Base-by-base conservation (phyloP, 1,284 basidiomycete species). In the Anthracocystis setariae region DNA sequence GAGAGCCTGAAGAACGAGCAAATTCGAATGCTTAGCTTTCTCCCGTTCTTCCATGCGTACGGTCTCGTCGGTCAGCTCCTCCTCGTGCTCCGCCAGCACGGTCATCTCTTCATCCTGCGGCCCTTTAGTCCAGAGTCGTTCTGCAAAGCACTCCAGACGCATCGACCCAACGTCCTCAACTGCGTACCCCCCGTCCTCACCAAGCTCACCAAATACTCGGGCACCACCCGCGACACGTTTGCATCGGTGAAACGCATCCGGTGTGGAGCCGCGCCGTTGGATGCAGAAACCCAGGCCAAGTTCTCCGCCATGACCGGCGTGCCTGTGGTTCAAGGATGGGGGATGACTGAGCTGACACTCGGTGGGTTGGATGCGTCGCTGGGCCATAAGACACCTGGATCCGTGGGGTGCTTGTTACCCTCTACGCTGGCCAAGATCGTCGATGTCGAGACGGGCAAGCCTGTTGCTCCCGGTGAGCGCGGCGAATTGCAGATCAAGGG, bases 331-430 rank as follows among this genome's bases (percentile, higher is more conserved):
- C 70, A 73, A 29, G 74, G 71, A 2, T 76, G 62, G 55, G 74
- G 74, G 2, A 76, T 76, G 74, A 74, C 66, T 17, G 74, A 76
- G 56, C 66, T 70, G 12, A 76, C 74, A 0, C 38, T 76, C 21
- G 74, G 48, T 15, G 65, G 62, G 0, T 24, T 76, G 4, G 74
- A 70, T 21, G 38, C 65, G 12, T 57, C 51, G 8, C 37, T 45
- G 13, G 65, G 53, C 2, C 60, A 59, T 4, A 33, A 54, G 24
- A 58, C 45, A 2, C 50, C 62, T 5, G 74, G 74, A 2, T 60
- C 62, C 15, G 65, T 71, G 7, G 74, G 74, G 3, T 56, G 55
- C 24, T 21, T 67, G 15, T 40, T 74, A 18, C 72, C 74, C 2
- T 44, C 54, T 4, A 65, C 73, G 12, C 43, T 66, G 3, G 65